phyloP scores from a whole-genome alignment of 176 grass and related monocot species.

The Poa annua region DNA sequence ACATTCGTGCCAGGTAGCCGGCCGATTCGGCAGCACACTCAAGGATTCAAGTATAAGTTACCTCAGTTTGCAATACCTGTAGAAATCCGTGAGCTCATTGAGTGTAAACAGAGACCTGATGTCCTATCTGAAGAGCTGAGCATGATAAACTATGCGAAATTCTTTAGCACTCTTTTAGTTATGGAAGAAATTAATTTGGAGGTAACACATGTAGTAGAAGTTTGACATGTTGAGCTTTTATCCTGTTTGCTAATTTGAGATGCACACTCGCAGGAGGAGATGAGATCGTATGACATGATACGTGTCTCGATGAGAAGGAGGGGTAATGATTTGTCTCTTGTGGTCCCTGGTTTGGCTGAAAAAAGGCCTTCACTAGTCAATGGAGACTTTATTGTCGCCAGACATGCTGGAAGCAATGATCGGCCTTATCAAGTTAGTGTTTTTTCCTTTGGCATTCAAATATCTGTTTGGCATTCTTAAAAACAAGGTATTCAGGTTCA shows the following conservation, averaged over 20 bases:
- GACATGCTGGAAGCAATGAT: constrained; percentile 51
- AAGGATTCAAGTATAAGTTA: constrained; percentile 69
- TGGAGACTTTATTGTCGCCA: constrained; percentile 71
- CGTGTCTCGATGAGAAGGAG: constrained; percentile 63
- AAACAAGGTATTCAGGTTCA: constrained; percentile 22
- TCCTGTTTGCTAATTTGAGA: constrained; percentile 52
- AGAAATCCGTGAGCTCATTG: constrained; percentile 68
- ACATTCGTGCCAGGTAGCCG: constrained; percentile 65
- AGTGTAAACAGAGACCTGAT: constrained; percentile 61
- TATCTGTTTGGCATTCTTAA: constrained; percentile 34
- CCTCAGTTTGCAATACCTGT: constrained; percentile 72
- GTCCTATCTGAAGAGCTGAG: constrained; percentile 64
- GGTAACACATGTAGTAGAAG: constrained; percentile 45
- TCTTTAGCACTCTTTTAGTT: constrained; percentile 76
- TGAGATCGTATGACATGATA: constrained; percentile 86
- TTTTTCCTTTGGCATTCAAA: constrained; percentile 11
- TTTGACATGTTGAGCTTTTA: constrained; percentile 27
- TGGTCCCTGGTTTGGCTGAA: constrained; percentile 87
- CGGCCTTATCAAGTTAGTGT: constrained; percentile 65
- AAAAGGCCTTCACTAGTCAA: constrained; percentile 75
- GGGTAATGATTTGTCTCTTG: constrained; percentile 62
- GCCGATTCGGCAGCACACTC: constrained; percentile 49
- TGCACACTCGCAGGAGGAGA: constrained; percentile 60
- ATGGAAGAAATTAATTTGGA: constrained; percentile 93
- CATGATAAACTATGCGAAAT: constrained; percentile 63